Evolutionary conservation across 2,329 filamentous ascomycete genomes (phyloP), one percentile per base, ranked within the genome.

Genomic region (Pseudocercospora macadamiae): DNA sequence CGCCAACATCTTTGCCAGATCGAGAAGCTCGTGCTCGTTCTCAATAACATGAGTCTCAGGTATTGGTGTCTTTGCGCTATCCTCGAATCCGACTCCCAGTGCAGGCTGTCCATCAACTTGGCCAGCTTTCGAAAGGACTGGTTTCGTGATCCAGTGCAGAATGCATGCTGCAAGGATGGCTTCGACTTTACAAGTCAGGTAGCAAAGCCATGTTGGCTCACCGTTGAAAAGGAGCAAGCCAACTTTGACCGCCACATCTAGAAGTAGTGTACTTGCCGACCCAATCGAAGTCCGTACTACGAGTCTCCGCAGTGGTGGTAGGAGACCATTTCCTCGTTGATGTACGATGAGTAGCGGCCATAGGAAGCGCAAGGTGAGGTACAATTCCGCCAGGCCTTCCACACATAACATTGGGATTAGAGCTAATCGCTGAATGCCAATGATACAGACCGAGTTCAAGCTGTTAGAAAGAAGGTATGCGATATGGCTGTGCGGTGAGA

Each of bases 121-220:
- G 16, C 21, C 39, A 23, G 34, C n/a, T 14, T 37, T 37, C n/a
- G 34, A 37, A 14, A 37, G 34, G 19, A 54, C 47, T 4, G 60
- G 60, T 16, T 42, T 51, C 8, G 60, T 60, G 21, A 60, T 57
- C 60, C 60, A 62, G 25, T 60, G 54, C 4, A 62, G 56, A 9
- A 60, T 37, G 28, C 18, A 36, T 10, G 56, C 34, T 39, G 53
- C 53, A 3, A 62, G 39, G 25, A 62, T 39, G 4, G 48, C 60
- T 62, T 54, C 54, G 1, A 51, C 49, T 54, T 60, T 60, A 34
- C 58, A 60, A 7, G 37, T 34, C 21, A 60, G 32, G 28, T 49
- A 57, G 44, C 58, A 60, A 16, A 60, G 42, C 54, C 54, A 60
- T 6, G 58, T 54, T n/a, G 58, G 58, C 42, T 55, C 52, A 5